phyloP scores from a whole-genome alignment of 345 rosid genomes.

The Syzygium oleosum region DNA sequence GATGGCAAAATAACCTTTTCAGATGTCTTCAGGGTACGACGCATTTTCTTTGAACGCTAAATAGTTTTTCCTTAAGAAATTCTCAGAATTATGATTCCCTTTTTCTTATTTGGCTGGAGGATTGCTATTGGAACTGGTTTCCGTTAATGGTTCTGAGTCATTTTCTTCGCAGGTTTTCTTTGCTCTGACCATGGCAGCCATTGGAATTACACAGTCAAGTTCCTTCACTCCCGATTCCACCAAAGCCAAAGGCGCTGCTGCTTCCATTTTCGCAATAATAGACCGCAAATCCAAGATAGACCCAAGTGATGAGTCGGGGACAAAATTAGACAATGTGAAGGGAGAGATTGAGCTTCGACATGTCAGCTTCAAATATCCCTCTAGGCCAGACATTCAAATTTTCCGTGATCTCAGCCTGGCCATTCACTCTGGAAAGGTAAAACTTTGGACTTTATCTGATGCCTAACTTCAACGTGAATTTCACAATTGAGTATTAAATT shows the following conservation, averaged over 20 bases:
- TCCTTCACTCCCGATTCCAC: conserved; percentile 54
- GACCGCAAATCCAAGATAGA: conserved; percentile 64
- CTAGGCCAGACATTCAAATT: conserved; percentile 68
- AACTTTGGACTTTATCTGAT: not conserved
- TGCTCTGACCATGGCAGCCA: conserved; percentile 63
- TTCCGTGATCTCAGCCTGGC: conserved; percentile 48
- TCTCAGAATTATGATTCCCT: not conserved
- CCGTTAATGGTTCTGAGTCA: not conserved
- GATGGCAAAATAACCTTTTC: conserved; percentile 39
- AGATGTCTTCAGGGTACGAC: conserved; percentile 54
- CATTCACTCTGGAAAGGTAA: conserved; percentile 72
- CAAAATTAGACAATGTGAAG: conserved; percentile 30
- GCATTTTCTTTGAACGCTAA: not conserved
- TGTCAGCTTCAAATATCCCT: conserved; percentile 71
- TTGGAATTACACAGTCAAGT: conserved; percentile 70
- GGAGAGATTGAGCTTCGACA: conserved; percentile 69
- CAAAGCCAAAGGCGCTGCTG: conserved; percentile 52
- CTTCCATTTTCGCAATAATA: conserved; percentile 63
- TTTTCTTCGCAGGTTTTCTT: conserved; percentile 51
- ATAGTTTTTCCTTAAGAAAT: not conserved
- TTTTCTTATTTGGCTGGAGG: not conserved
- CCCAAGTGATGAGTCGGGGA: conserved; percentile 65
- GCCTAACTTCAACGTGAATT: not conserved
- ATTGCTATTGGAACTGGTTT: not conserved
- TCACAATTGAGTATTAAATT: not conserved